Base-by-base conservation (phyloP, 768 basidiomycete genomes). In the Asterophora parasitica region DNA sequence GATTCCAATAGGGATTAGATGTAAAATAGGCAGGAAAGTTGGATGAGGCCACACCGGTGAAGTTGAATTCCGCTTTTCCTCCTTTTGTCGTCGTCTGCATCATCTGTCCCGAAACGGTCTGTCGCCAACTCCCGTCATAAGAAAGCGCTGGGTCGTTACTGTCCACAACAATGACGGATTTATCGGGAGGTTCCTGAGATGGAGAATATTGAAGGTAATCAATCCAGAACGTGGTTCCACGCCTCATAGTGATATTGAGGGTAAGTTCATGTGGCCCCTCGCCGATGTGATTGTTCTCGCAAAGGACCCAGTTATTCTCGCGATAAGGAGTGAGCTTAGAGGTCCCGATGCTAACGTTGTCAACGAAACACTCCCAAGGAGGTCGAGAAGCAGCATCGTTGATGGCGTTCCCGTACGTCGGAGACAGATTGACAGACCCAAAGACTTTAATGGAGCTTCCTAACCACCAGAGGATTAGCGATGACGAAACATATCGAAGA, bases 331-430 rank as follows among this genome's bases (percentile, higher is more conserved):
- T 19, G 5, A 34, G 33, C 7, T 31, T 15, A 7, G 32, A 11
- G 10, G 38, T 30, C 7, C 44, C 38, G 42, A 58, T 52, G 31
- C 33, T 48, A 8, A 49, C 31, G 5, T 53, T 55, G 35, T 65
- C 63, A 19, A 65, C 43, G 17, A 53, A 44, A 38, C 63, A 65
- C 32, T 56, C 42, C 57, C 56, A 64, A 2, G 52, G 48, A 4
- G 59, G 54, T 32, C 58, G 52, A 10, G 54, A 46, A 10, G 4
- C n/a, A 13, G 49, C 44, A 19, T 27, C 36, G 7, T 27, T 13
- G 9, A 50, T 28, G 6, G 32, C 32, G 4, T 48, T 53, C 7
- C 42, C 42, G n/a, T 43, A 43, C 20, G 48, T 28, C 9, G 33
- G 10, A 11, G 39, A 12, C 7, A 54, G 44, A 41, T 57, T 43